Evolutionary conservation across 371 early-diverging fungal species (phyloP), one percentile per base, ranked within the genome.

Genomic region (Zychaea mexicana): DNA sequence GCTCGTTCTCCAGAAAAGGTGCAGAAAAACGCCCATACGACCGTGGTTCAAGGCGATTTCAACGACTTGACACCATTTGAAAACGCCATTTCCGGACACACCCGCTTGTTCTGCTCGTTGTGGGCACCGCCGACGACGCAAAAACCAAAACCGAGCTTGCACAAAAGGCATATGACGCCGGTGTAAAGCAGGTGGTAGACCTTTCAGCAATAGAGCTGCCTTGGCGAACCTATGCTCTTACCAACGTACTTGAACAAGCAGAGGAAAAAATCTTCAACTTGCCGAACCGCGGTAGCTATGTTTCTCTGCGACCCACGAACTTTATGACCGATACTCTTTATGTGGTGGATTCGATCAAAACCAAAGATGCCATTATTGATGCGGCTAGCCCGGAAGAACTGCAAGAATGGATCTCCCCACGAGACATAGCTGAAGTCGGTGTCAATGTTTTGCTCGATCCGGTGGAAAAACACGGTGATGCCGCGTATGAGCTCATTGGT

Each of bases 281-380:
- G 4, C 42, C 42, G 3, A 42, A 42, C 42, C 42, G 42, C n/a
- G 42, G 42, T 42, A 3, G 15, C n/a, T 42, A 12, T 42, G 74
- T 79, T 2, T 33, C 74, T 2, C 64, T 79, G 7, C 72, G 79
- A 19, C 79, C 79, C 2, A 64, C 60, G 52, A 53, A 61, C 0
- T 79, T 79, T 63, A 70, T 73, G 68, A 56, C 73, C 21, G 72
- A 77, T 45, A 36, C 42, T 7, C 15, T 0, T 42, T 42, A 42
- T 15, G 4, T 1, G 15, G 7, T 42, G 15, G 42, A 42, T 4
- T 42, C 27, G 9, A n/a, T 63, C 10, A 22, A n/a, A 31, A 22
- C 47, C 32, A 46, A 59, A 36, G 36, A 26, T 6, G 17, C 13
- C 7, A 32, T 17, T 13, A 64, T 64, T 46, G 70, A 63, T 36